Evolutionary conservation across 1,284 basidiomycete species (phyloP).

Genomic region (Ceratobasidium sp.): DNA sequence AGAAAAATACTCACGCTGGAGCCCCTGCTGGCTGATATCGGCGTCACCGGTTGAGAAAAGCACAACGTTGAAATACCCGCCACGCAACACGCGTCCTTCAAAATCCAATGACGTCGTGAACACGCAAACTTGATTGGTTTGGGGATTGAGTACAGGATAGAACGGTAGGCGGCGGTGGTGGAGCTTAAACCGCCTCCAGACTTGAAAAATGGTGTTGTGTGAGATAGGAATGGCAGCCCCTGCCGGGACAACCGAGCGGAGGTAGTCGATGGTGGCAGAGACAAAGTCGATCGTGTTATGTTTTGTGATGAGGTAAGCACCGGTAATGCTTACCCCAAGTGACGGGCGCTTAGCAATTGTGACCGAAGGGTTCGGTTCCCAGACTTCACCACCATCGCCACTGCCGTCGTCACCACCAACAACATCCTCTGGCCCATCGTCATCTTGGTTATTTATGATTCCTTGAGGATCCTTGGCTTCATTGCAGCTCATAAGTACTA

Average conservation of each 20-base stretch:
- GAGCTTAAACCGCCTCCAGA: not conserved
- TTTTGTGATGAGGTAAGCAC: not conserved
- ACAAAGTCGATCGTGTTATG: not conserved
- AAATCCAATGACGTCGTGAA: not conserved
- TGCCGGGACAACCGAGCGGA: not conserved
- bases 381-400: not conserved
- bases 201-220: not conserved
- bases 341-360: not conserved
- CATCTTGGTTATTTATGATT: not conserved
- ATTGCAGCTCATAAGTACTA: no score
- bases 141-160: no score
- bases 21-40: not conserved
- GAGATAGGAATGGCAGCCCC: not conserved
- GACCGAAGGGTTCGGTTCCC: not conserved
- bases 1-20: not conserved
- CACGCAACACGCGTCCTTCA: not conserved
- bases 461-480: no score
- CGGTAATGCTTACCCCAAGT: not conserved
- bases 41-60: not conserved
- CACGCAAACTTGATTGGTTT: not conserved
- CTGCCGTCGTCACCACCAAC: slow-evolving; percentile 55
- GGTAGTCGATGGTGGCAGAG: not conserved
- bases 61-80: not conserved
- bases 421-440: slow-evolving; percentile 43
- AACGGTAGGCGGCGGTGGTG: not conserved